Conservation (phyloP, 2,329 filamentous ascomycete genomes). For the Aspergillus sp. region DNA sequence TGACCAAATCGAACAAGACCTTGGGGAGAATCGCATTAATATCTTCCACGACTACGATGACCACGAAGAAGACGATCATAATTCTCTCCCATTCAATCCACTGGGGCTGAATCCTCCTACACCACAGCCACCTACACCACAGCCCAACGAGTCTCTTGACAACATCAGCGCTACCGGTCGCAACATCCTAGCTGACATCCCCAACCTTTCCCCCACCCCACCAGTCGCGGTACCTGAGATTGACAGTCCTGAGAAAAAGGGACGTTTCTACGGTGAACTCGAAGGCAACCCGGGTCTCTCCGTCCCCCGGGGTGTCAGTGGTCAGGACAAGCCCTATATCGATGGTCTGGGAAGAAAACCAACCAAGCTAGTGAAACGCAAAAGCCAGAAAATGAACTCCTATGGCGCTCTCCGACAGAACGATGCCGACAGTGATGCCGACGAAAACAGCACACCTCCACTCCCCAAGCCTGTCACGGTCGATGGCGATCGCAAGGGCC, state of each 20-base stretch:
- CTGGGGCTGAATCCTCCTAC: slow-evolving; percentile 44
- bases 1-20: slow-evolving; percentile 24
- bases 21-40: slow-evolving; percentile 32
- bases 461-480: slow-evolving; percentile 1
- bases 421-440: slow-evolving; percentile 18
- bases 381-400: slow-evolving; percentile 26
- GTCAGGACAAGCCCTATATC: slow-evolving; percentile 8
- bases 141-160: slow-evolving; percentile 15
- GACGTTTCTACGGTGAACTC: slow-evolving; percentile 37
- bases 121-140: slow-evolving; percentile 24
- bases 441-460: slow-evolving; percentile 10
- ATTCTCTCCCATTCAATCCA: slow-evolving; percentile 32
- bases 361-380: slow-evolving; percentile 27
- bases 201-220: slow-evolving; percentile 28
- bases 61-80: slow-evolving; percentile 16
- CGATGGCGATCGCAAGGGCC: slow-evolving; percentile 37
- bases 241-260: slow-evolving; percentile 27
- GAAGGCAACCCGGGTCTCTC: slow-evolving; percentile 17
- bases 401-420: slow-evolving; percentile 32
- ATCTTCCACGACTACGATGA: slow-evolving; percentile 29
- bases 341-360: slow-evolving; percentile 15
- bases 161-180: slow-evolving; percentile 25
- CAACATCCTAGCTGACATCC: slow-evolving; percentile 26
- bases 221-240: slow-evolving; percentile 18
- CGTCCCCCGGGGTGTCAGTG: slow-evolving; percentile 18